Evolutionary conservation across 1,284 basidiomycete genomes (phyloP).

Genomic region (Ceratobasidium sp.): DNA sequence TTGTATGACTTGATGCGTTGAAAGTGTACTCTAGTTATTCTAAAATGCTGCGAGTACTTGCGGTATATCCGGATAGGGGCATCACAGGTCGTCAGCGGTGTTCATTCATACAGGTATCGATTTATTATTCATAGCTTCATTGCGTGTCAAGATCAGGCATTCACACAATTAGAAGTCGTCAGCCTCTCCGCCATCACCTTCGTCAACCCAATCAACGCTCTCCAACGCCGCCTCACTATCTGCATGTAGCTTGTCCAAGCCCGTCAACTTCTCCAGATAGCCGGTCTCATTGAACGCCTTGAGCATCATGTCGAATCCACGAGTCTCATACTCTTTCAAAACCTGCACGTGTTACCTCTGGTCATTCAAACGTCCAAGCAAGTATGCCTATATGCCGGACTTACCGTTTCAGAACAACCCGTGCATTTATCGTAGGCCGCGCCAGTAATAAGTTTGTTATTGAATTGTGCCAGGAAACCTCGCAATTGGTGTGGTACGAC

Average conservation of each 20-base stretch:
- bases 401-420: constrained; percentile 83
- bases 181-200: constrained; percentile 56
- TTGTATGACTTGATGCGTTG: background rate
- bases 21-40: too few species aligned
- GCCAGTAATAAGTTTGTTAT: constrained; percentile 84
- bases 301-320: constrained; percentile 83
- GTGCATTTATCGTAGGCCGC: constrained; percentile 90
- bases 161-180: constrained; percentile 45
- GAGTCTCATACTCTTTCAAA: constrained; percentile 74
- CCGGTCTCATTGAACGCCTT: constrained; percentile 86
- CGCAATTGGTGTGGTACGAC: constrained; percentile 94
- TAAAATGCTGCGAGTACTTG: too few species aligned
- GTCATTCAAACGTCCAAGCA: background rate
- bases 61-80: too few species aligned
- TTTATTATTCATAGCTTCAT: background rate
- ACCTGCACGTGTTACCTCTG: constrained; percentile 62
- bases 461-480: constrained; percentile 88
- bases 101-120: background rate
- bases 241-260: constrained; percentile 82
- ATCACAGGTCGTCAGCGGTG: background rate
- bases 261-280: constrained; percentile 85
- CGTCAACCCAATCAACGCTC: constrained; percentile 79
- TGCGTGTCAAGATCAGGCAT: background rate
- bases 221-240: constrained; percentile 83
- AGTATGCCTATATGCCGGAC: constrained; percentile 47